Evolutionary conservation across 306 rosid genomes (phyloP), one percentile per base, ranked within the genome.

Genomic region (Prunus davidiana): DNA sequence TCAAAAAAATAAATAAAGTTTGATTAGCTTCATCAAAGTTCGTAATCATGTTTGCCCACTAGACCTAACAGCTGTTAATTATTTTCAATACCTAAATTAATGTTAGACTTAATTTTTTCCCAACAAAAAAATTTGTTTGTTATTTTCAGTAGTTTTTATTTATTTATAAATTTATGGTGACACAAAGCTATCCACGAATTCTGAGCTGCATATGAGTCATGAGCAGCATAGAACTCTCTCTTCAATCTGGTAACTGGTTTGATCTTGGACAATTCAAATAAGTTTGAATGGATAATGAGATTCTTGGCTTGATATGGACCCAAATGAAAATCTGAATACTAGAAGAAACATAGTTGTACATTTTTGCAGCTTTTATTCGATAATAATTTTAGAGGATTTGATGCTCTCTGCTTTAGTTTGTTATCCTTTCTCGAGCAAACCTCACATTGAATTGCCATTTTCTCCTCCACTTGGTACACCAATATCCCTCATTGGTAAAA

Each of bases 351-450:
- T 12, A 20, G 27, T 61, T 22, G 77, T 43, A n/a, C 18, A 63
- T 32, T 32, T 50, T 54, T 60, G 58, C 75, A 75, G 12, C 62
- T 47, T 34, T 77, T 67, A 32, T 34, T 12, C 12, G 52, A 18
- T 1, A 51, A 78, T 63, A 64, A 71, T 52, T 64, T 66, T 25
- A 25, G 64, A 43, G 50, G 19, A 78, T 78, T 78, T 58, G 77
- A 78, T 78, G 71, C 82, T 52, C 50, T 41, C 3, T 65, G 25
- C 32, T 24, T 63, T 32, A 20, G 8, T 45, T 71, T 78, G 56
- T 61, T 30, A 47, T 12, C 24, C 60, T 24, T 34, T n/a, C 61
- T 15, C 52, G 43, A 18, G 61, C 28, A 58, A 62, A 12, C 8
- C 18, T 71, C 46, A 50, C 63, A 49, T 69, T 24, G 28, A 73